Base-by-base conservation (phyloP, 768 basidiomycete species). In the Termitomyces sp. region DNA sequence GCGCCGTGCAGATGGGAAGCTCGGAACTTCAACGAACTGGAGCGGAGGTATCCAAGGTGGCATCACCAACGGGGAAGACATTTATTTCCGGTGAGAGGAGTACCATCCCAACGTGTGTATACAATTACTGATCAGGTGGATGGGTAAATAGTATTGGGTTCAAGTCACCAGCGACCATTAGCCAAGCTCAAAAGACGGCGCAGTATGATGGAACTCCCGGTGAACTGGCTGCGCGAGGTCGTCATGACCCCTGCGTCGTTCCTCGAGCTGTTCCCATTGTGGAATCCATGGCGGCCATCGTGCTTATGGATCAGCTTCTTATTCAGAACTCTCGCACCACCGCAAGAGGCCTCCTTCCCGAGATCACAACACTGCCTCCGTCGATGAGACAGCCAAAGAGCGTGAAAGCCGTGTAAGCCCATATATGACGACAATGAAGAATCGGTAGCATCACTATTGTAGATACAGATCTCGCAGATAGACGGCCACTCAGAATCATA, bases 141-240 rank as follows among this genome's bases (percentile, higher is more conserved):
- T 48, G 39, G 7, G 1, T 13, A 22, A 13, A 5, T 56, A 97
- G 95, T 57, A 82, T 98, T 65, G 95, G 91, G 10, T 99, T 99
- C 85, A 99, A 99, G 76, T 93, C 93, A 18, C 97, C 97, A 55
- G 97, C 97, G 47, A 99, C 97, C 55, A 99, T 99, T 70, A 91
- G 94, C 24, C 94, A 92, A 71, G 78, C 86, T 30, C 97, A 99
- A 74, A 71, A 79, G 48, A 99, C 97, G 26, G 93, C 89, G 12
- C 89, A 91, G 72, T 99, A 99, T 72, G 88, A 97, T 68, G 97
- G 97, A 30, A 91, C 92, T 10, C 77, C 84, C 1, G 97, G 97
- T 26, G 82, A 82, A 39, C 82, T 99, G 53, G 94, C 94, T 13
- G 91, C 97, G 37, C 83, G 93, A 33, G 97, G 97, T 13, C 82